These are phyloP conservation scores for Mariannaea elegans DNA, from an alignment of 2,329 filamentous ascomycete species.

Conservation along the genomic window DNA sequence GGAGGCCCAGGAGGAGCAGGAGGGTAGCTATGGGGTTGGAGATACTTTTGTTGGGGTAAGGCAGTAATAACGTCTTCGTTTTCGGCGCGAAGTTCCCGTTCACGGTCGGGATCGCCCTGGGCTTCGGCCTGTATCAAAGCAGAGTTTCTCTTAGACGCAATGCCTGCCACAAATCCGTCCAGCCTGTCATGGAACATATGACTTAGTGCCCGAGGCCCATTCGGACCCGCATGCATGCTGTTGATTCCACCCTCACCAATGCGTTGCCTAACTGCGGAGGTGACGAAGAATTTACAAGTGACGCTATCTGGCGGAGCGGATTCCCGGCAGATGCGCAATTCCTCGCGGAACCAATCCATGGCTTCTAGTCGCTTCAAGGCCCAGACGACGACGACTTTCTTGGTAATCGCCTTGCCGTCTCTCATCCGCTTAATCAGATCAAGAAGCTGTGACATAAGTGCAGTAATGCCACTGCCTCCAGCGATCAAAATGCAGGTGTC, in stretches of 20 bases:
- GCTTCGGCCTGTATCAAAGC: conserved; percentile 85
- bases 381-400: conserved; percentile 93
- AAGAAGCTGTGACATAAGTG: conserved; percentile 88
- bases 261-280: conserved; percentile 64
- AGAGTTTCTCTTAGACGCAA: conserved; percentile 87
- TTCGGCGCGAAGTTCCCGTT: conserved; percentile 81
- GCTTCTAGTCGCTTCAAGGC: conserved; percentile 88
- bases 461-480: conserved; percentile 93
- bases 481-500: conserved; percentile 94
- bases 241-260: conserved; percentile 55
- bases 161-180: conserved; percentile 86
- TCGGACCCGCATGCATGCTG: conserved; percentile 31
- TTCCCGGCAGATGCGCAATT: conserved; percentile 90
- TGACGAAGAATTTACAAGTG: conserved; percentile 95
- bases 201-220: conserved; percentile 68
- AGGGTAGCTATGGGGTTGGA: conserved; percentile 60
- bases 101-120: conserved; percentile 78
- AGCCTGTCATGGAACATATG: conserved; percentile 85
- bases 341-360: conserved; percentile 98
- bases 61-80: conserved; percentile 87
- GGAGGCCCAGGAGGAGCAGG: conserved; percentile 43
- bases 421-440: conserved; percentile 97
- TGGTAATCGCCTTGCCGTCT: conserved; percentile 92
- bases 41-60: conserved; percentile 74
- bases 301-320: conserved; percentile 88